Conservation (phyloP, 2,329 filamentous ascomycete genomes). For the Westerdykella aurantiaca region DNA sequence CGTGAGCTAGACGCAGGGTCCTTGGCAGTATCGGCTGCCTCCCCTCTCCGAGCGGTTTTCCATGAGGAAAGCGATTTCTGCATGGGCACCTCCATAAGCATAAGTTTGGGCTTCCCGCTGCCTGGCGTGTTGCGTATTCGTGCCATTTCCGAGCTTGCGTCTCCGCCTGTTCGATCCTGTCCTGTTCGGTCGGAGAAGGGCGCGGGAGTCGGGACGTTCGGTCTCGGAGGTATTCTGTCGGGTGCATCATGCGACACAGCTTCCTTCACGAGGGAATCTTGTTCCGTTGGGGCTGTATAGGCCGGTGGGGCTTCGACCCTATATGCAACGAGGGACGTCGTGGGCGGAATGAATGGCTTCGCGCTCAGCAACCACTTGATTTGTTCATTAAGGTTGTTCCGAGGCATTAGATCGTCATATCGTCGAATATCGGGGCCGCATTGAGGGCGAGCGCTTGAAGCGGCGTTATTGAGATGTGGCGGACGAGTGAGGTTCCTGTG, state of each 20-base stretch:
- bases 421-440: constrained; percentile 13
- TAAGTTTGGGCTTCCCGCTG: constrained; percentile 35
- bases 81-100: constrained; percentile 23
- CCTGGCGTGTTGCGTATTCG: constrained; percentile 40
- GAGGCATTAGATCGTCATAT: constrained; percentile 41
- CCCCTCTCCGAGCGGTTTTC: constrained; percentile 2
- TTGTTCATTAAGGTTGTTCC: constrained; percentile 45
- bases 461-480: constrained; percentile 18
- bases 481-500: constrained; percentile 6
- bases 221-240: constrained; percentile 11
- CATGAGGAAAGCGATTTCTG: constrained; percentile 4
- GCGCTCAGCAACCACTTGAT: constrained; percentile 44
- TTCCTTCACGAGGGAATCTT: constrained; percentile 7
- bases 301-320: constrained; percentile 20
- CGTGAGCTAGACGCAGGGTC: constrained; percentile 1
- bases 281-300: constrained; percentile 17
- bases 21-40: not conserved
- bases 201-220: constrained; percentile 12
- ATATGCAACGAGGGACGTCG: constrained; percentile 24
- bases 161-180: constrained; percentile 7
- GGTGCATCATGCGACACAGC: constrained; percentile 16
- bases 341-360: constrained; percentile 42
- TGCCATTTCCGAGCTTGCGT: constrained; percentile 36
- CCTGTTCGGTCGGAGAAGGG: constrained; percentile 8
- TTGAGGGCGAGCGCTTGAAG: constrained; percentile 20